Base-by-base conservation (phyloP, 2,329 filamentous ascomycete genomes). In the Pseudogymnoascus sp. region DNA sequence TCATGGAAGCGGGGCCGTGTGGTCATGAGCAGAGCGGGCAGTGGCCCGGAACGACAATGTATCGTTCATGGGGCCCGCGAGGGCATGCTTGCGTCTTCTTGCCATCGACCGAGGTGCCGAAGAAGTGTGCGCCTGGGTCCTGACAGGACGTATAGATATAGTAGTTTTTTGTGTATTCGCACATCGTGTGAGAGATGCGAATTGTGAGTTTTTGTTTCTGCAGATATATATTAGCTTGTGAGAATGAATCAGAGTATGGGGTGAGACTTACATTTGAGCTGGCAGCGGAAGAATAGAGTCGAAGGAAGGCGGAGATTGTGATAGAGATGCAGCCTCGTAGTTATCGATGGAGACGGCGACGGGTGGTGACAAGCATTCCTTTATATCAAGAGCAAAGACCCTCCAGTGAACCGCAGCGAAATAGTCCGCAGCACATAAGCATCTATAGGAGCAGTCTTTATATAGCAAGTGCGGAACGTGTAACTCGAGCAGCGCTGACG, bases 141-240 rank as follows among this genome's bases (percentile, higher is more conserved):
- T 81, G 75, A 71, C 88, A 91, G 46, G 84, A 81, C 63, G 86
- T 86, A 77, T 90, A 91, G 74, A 91, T 87, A 76, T 90, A 90
- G 74, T 88, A 91, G 75, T 90, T 90, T 70, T 88, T 89, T 70
- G 85, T 88, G 71, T 87, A 89, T 71, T 81, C 77, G 76, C 80
- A 82, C 80, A 82, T 82, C 31, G 68, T 76, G 66, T 34, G 49
- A 56, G 49, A 34, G 49, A 34, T 34, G 49, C n/a, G 5, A 12
- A 34, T 56, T 56, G 49, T 18, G 25, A 56, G 25, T n/a, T 56
- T 56, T 56, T 56, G n/a, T 56, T 56, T 56, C 46, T 56, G 25
- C 46, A 56, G 3, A 31, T 31, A 56, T 56, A 34, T 56, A 56
- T 56, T 56, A 56, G 25, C 25, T 9, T 53, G 11, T 34, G 46